Evolutionary conservation across 805 yeast species (phyloP).

Genomic region (Kazachstania taianensis): DNA sequence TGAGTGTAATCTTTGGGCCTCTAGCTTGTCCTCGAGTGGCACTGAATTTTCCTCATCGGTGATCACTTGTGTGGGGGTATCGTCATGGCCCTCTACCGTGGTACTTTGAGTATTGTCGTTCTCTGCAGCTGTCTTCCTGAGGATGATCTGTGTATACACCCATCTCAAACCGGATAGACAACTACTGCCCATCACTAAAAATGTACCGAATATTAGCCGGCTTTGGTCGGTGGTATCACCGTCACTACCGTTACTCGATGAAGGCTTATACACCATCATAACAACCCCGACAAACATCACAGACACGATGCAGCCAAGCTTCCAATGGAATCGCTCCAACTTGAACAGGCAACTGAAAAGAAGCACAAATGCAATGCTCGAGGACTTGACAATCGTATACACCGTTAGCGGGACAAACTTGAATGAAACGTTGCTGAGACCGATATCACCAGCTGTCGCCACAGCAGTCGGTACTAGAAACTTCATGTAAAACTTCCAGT

Average conservation of each 20-base stretch:
- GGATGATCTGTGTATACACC: constrained; percentile 83
- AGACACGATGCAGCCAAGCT: constrained; percentile 56
- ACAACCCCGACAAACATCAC: constrained; percentile 78
- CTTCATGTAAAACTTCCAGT: constrained; percentile 34
- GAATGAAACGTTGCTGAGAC: constrained; percentile 79
- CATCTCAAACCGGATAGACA: constrained; percentile 84
- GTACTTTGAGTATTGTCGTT: background rate
- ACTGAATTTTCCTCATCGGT: background rate
- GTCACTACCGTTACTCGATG: constrained; percentile 12
- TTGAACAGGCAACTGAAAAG: constrained; percentile 77
- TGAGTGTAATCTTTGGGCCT: background rate
- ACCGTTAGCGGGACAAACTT: constrained; percentile 69
- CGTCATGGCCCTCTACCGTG: background rate
- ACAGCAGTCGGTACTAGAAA: constrained; percentile 74
- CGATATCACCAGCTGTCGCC: constrained; percentile 89
- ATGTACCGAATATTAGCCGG: constrained; percentile 43
- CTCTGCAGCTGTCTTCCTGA: constrained; percentile 48
- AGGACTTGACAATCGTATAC: constrained; percentile 89
- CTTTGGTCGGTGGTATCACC: constrained; percentile 7
- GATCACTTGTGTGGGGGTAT: background rate
- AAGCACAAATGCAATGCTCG: constrained; percentile 79
- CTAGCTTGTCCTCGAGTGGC: background rate
- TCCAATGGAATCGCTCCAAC: constrained; percentile 63
- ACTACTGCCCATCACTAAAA: constrained; percentile 67
- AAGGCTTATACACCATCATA: constrained; percentile 66